A percentile compares a stretch with the other conserved stretches of the same genome.
Evolutionary conservation across 2,329 filamentous ascomycete genomes (phyloP).

Genomic region (Venturia nashicola): DNA sequence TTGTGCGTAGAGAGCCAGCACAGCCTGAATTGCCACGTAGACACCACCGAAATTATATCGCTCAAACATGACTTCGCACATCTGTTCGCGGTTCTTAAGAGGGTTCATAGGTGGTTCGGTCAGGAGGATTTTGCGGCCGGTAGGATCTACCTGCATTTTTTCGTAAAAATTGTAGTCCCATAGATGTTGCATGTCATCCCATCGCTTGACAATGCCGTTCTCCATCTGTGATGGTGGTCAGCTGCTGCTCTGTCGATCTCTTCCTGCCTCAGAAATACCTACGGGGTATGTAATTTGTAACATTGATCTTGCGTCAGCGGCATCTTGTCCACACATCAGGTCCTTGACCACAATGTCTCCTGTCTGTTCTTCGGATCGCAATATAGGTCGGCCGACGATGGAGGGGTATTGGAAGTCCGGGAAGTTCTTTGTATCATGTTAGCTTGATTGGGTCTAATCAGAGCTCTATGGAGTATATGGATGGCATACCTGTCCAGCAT

Average conservation of each 20-base stretch:
- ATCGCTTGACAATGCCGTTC: conserved; percentile 98
- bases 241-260: neutral
- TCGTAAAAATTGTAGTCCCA: conserved; percentile 99
- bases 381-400: conserved; percentile 93
- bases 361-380: conserved; percentile 87
- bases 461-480: neutral
- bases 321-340: conserved; percentile 99
- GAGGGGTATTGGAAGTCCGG: conserved; percentile 97
- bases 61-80: conserved; percentile 99
- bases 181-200: conserved; percentile 99
- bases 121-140: conserved; percentile 89
- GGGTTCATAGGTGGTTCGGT: conserved; percentile 98
- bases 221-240: conserved; percentile 56
- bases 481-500: conserved; percentile 66
- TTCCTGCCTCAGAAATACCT: neutral
- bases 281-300: conserved; percentile 92
- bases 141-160: conserved; percentile 87
- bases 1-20: conserved; percentile 91
- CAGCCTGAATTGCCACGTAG: conserved; percentile 95
- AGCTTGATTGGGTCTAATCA: neutral
- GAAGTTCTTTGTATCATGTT: conserved; percentile 58
- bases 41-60: conserved; percentile 92
- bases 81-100: conserved; percentile 89
- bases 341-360: conserved; percentile 72
- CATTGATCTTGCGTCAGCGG: conserved; percentile 89